These are phyloP conservation scores for Trichosporon coremiiforme DNA, from an alignment of 1,284 basidiomycete genomes.

Conservation along the genomic window DNA sequence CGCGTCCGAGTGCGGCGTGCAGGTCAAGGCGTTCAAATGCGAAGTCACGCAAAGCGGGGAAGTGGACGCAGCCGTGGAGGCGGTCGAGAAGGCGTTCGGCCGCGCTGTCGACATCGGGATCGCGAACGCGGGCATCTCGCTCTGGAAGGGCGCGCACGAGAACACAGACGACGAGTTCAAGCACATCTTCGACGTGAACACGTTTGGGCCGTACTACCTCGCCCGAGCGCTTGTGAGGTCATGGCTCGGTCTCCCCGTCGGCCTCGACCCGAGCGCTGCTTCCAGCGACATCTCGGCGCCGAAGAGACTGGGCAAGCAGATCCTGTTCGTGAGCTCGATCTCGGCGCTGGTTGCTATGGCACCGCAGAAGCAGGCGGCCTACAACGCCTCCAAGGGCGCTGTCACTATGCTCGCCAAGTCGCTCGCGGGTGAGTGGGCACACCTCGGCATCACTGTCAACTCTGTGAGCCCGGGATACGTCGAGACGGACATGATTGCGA, in stretches of 20 bases:
- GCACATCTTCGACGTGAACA: constrained; percentile 49
- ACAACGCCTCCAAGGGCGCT: constrained; percentile 55
- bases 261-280: not conserved
- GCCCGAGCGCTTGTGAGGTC: constrained; percentile 47
- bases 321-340: constrained; percentile 55
- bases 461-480: constrained; percentile 56
- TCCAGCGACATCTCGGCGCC: not conserved
- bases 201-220: constrained; percentile 50
- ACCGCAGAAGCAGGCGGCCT: constrained; percentile 53
- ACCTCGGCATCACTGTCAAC: constrained; percentile 53
- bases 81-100: constrained; percentile 19
- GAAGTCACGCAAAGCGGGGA: constrained; percentile 37
- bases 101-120: constrained; percentile 26
- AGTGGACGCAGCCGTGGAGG: constrained; percentile 37
- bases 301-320: constrained; percentile 49
- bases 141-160: constrained; percentile 50
- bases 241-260: constrained; percentile 44
- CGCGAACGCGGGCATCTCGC: constrained; percentile 50
- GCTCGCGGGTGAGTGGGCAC: constrained; percentile 55
- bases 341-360: constrained; percentile 53
- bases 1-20: constrained; percentile 24
- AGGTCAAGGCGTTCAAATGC: constrained; percentile 44
- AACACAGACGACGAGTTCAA: constrained; percentile 51
- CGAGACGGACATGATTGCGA: constrained; percentile 55
- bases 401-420: constrained; percentile 53